A percentile compares a stretch with the other conserved stretches of the same genome.
phyloP scores from a whole-genome alignment of 305 asterid species.

The Caryopteris hybrid region DNA sequence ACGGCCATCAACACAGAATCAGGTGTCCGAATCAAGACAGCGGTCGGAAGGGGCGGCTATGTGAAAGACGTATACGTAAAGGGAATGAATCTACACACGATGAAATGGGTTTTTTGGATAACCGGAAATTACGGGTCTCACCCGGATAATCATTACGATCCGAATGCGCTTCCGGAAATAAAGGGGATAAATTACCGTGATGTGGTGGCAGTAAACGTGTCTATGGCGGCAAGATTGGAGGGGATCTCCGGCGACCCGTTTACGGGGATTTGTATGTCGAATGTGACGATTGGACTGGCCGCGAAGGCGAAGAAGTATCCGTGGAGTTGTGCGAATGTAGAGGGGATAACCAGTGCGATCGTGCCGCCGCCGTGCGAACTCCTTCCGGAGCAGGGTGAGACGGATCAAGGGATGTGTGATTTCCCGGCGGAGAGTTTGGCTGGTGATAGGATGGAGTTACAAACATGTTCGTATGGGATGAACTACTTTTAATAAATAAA shows the following conservation, averaged over 20 bases:
- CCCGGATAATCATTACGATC: slow-evolving; percentile 46
- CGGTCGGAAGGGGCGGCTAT: slow-evolving; percentile 51
- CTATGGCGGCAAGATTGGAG: slow-evolving; percentile 59
- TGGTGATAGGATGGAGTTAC: slow-evolving; percentile 45
- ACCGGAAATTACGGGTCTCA: slow-evolving; percentile 61
- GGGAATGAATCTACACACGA: slow-evolving; percentile 48
- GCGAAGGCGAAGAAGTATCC: slow-evolving; percentile 59
- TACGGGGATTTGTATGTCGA: slow-evolving; percentile 68
- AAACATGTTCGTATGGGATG: slow-evolving; percentile 44
- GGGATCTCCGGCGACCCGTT: slow-evolving; percentile 79
- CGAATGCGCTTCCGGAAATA: slow-evolving; percentile 51
- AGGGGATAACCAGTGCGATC: slow-evolving; percentile 45
- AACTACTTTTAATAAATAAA: no score
- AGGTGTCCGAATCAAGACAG: slow-evolving; percentile 55
- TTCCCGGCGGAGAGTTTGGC: slow-evolving; percentile 49
- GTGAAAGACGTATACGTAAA: slow-evolving; percentile 50
- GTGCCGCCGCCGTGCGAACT: slow-evolving; percentile 45
- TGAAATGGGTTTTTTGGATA: slow-evolving; percentile 70
- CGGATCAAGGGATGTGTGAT: slow-evolving; percentile 28
- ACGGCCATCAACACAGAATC: slow-evolving; percentile 56
- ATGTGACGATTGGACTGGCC: slow-evolving; percentile 68
- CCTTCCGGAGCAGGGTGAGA: slow-evolving; percentile 37
- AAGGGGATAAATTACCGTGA: slow-evolving; percentile 62
- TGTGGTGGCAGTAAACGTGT: slow-evolving; percentile 53
- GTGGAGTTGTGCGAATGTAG: slow-evolving; percentile 46